Conservation (phyloP, 2,329 filamentous ascomycete species). For the Hypomyces perniciosus region DNA sequence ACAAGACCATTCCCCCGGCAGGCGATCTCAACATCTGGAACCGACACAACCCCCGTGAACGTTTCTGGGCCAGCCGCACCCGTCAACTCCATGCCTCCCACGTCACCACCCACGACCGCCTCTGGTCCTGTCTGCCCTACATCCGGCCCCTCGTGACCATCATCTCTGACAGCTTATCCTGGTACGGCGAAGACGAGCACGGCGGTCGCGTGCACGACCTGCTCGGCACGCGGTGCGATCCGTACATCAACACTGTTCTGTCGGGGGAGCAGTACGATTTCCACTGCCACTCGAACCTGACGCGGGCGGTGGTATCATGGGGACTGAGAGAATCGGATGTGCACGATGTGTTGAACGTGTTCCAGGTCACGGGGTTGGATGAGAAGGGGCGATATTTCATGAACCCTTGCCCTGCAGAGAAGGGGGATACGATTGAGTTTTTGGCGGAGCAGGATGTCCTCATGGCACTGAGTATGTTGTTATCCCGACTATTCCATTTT, state of each 20-base stretch:
- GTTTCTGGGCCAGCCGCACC: constrained; percentile 76
- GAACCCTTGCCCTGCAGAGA: constrained; percentile 51
- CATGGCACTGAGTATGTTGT: constrained; percentile 45
- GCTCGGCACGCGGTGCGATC: constrained; percentile 76
- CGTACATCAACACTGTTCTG: constrained; percentile 73
- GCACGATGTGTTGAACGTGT: constrained; percentile 81
- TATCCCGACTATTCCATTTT: background rate
- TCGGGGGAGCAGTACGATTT: constrained; percentile 67
- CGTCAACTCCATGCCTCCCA: constrained; percentile 74
- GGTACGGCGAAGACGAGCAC: constrained; percentile 55
- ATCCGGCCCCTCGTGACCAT: constrained; percentile 71
- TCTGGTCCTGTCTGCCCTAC: constrained; percentile 75
- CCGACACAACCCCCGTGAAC: constrained; percentile 66
- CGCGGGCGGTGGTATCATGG: constrained; percentile 61
- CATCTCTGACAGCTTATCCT: constrained; percentile 57
- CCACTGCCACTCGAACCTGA: constrained; percentile 79
- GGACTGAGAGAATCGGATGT: constrained; percentile 68
- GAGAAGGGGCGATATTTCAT: constrained; percentile 71
- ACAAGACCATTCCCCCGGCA: constrained; percentile 9
- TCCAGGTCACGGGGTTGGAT: constrained; percentile 77
- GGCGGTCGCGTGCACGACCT: constrained; percentile 71
- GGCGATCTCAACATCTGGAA: constrained; percentile 83
- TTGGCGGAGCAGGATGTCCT: constrained; percentile 74
- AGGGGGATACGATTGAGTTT: constrained; percentile 63
- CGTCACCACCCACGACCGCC: constrained; percentile 61